Conservation (phyloP, 129 eudicot genomes). For the Pseudognaphalium luteoalbum region DNA sequence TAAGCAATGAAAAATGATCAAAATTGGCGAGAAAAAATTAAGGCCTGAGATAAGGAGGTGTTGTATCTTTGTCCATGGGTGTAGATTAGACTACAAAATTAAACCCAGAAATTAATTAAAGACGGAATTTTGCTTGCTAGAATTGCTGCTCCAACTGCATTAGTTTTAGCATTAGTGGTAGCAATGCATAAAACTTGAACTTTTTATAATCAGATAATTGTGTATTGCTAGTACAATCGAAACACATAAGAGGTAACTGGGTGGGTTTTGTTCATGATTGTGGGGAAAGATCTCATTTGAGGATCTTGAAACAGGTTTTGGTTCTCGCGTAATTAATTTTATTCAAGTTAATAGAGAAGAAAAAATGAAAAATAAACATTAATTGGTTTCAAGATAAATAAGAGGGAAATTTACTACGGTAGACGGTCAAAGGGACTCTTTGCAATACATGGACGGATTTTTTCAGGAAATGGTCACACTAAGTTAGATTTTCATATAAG, state of each 20-base stretch:
- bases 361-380: too few relatives aligned
- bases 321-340: not conserved
- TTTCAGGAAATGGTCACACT: too few relatives aligned
- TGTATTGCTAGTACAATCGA: not conserved
- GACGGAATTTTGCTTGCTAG: not conserved
- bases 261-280: not conserved
- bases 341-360: not conserved
- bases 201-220: not conserved
- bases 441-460: too few relatives aligned
- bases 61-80: constrained; percentile 32
- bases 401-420: too few relatives aligned
- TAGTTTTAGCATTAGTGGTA: not conserved
- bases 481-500: too few relatives aligned
- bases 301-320: constrained; percentile 18
- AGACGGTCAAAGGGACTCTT: too few relatives aligned
- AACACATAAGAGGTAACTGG: not conserved
- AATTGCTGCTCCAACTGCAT: not conserved
- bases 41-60: constrained; percentile 40
- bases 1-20: not conserved
- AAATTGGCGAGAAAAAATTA: not conserved
- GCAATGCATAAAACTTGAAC: not conserved
- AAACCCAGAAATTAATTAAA: not conserved
- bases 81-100: not conserved
- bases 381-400: too few relatives aligned
- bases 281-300: not conserved